phyloP scores from a whole-genome alignment of 2,329 filamentous ascomycete genomes.

The Aspergillus niger region DNA sequence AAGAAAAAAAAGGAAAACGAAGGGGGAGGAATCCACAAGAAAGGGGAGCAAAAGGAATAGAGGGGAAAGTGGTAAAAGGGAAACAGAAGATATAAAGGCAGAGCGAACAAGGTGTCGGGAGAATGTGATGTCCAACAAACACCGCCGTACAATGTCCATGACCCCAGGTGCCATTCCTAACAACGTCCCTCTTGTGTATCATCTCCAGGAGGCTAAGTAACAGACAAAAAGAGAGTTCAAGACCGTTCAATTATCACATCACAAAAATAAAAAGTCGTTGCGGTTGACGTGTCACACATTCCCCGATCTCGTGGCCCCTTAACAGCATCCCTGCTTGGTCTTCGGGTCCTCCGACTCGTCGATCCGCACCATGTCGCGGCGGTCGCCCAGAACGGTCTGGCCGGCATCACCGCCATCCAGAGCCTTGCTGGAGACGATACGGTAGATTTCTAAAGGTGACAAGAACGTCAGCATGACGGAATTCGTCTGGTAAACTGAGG shows the following conservation, averaged over 20 bases:
- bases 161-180: constrained; percentile 30
- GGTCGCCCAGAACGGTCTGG: constrained; percentile 76
- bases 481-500: neutral
- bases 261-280: constrained; percentile 42
- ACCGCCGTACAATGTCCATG: constrained; percentile 28
- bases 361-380: constrained; percentile 78
- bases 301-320: constrained; percentile 22
- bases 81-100: constrained; percentile 15
- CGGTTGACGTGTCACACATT: constrained; percentile 31
- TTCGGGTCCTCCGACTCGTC: constrained; percentile 81
- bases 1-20: constrained; percentile 18
- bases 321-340: constrained; percentile 61
- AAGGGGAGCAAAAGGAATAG: constrained; percentile 18
- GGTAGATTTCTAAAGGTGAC: constrained; percentile 80
- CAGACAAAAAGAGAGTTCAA: constrained; percentile 40
- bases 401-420: constrained; percentile 84
- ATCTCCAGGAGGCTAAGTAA: constrained; percentile 38
- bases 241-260: constrained; percentile 43
- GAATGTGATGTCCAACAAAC: constrained; percentile 26
- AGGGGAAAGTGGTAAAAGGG: constrained; percentile 22
- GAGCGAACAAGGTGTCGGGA: constrained; percentile 16
- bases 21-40: constrained; percentile 16
- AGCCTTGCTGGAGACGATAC: constrained; percentile 97
- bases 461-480: constrained; percentile 12
- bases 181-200: constrained; percentile 38